Evolutionary conservation across 305 asterid species (phyloP), one percentile per base, ranked within the genome.

Genomic region (Fraxinus platypoda): DNA sequence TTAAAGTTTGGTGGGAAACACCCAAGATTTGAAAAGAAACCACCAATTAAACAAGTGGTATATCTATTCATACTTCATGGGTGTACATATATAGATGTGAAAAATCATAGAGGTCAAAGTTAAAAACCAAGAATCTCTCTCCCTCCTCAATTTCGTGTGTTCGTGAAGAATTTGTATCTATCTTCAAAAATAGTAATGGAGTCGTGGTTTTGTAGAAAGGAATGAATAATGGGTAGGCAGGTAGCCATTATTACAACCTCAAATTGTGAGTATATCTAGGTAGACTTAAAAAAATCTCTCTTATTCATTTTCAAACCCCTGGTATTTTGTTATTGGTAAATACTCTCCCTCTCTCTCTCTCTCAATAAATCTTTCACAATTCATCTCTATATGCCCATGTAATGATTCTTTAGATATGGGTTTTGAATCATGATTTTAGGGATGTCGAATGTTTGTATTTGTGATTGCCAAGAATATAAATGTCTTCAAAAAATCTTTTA

Each of bases 151-250:
- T 2, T 21, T 59, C 3, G 72, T 64, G 13, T 64, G 72, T 54
- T 54, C 31, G 75, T 79, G 57, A 23, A 41, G 68, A 33, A 73
- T 46, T 46, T 76, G 13, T 23, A 19, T 23, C 17, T 25, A 75
- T 41, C 68, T 30, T n/a, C 79, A 41, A 75, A 78, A 38, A 73
- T 49, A 83, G 81, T 23, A 82, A 85, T 71, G 62, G 73, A 0
- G 49, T 8, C n/a, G 2, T 28, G 11, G n/a, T 19, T 66, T 37
- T 38, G 28, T 3, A 78, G 46, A 68, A 71, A 12, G 23, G 86
- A 78, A 79, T 8, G 62, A 81, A 79, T 21, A 83, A 78, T 85
- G 83, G 84, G 81, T 57, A 49, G 68, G 86, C 90, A 83, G 84
- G 81, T 57, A 49, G 68, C 88, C 90, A 81, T 74, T 79, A 77